Percentiles rank a stretch among this genome's conserved stretches.
phyloP scores from a whole-genome alignment of 768 basidiomycete species.

The Mycena capillaripes region DNA sequence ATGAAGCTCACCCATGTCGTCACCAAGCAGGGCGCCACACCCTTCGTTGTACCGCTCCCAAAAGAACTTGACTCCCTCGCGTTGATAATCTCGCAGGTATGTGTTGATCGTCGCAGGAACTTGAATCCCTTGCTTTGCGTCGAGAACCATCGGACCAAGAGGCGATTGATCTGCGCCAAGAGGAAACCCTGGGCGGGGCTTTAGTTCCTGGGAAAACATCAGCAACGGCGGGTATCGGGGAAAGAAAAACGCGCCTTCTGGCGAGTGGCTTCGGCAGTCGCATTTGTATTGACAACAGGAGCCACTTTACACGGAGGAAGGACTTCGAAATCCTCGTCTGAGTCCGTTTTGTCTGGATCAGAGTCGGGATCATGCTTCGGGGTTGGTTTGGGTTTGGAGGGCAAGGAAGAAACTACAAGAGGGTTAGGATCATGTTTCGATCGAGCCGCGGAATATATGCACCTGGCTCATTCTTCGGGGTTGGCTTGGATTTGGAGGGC shows the following conservation, averaged over 20 bases:
- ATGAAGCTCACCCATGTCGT: constrained; percentile 91
- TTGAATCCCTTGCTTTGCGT: constrained; percentile 57
- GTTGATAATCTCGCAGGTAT: constrained; percentile 91
- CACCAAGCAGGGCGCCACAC: constrained; percentile 88
- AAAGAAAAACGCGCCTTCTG: neutral
- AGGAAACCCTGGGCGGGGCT: constrained; percentile 69
- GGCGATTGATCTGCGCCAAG: constrained; percentile 57
- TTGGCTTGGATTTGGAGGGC: constrained; percentile 12
- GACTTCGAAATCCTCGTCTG: constrained; percentile 46
- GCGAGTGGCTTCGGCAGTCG: neutral
- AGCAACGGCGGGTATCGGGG: too few species aligned
- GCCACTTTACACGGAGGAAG: too few species aligned
- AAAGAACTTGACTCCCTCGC: constrained; percentile 88
- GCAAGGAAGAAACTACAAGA: neutral
- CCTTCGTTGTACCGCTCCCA: constrained; percentile 77
- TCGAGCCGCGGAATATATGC: neutral
- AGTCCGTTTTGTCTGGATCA: constrained; percentile 57
- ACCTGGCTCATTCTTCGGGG: constrained; percentile 43
- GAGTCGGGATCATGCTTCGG: constrained; percentile 43
- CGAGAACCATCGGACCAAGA: constrained; percentile 66
- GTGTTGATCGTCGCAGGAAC: constrained; percentile 84
- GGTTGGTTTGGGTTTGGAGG: constrained; percentile 14
- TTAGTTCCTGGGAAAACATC: constrained; percentile 47
- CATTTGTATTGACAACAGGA: too few species aligned
- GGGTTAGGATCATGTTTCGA: neutral